Evolutionary conservation across 1,284 basidiomycete genomes (phyloP).

Genomic region (Mycocalia duriaeana): DNA sequence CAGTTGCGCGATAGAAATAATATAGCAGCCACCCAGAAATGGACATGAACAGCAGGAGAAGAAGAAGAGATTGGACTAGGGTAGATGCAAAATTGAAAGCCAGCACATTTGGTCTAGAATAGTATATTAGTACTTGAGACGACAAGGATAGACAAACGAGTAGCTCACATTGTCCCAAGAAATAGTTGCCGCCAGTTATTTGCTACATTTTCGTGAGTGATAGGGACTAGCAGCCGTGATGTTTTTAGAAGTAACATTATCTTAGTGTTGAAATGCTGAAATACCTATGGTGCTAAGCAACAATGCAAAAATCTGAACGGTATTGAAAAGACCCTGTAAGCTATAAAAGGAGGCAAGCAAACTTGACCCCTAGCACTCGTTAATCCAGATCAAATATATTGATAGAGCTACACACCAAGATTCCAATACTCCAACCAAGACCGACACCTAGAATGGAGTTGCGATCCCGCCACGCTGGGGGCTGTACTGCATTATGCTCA

Average conservation of each 20-base stretch:
- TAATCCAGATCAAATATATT: neutral
- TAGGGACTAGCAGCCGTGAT: slow-evolving; percentile 33
- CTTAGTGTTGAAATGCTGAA: slow-evolving; percentile 8
- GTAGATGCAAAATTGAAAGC: slow-evolving; percentile 64
- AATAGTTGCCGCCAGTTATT: slow-evolving; percentile 53
- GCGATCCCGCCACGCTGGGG: slow-evolving; percentile 52
- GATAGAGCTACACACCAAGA: slow-evolving; percentile 37
- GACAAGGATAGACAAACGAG: neutral
- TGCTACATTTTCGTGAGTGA: slow-evolving; percentile 30
- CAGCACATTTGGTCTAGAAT: slow-evolving; percentile 58
- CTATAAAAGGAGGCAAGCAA: slow-evolving; percentile 63
- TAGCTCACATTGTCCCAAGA: slow-evolving; percentile 59
- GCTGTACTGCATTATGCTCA: slow-evolving; percentile 44
- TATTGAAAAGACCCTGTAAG: slow-evolving; percentile 61
- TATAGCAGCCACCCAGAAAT: slow-evolving; percentile 50
- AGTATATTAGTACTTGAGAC: slow-evolving; percentile 4
- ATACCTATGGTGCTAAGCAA: slow-evolving; percentile 61
- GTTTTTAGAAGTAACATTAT: neutral
- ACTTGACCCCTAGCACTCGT: slow-evolving; percentile 52
- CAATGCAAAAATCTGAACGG: slow-evolving; percentile 65
- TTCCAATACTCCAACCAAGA: slow-evolving; percentile 39
- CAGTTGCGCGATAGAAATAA: slow-evolving; percentile 48
- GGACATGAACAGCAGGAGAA: slow-evolving; percentile 51
- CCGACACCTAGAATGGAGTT: slow-evolving; percentile 42
- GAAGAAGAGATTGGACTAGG: slow-evolving; percentile 46